A percentile compares a stretch with the other conserved stretches of the same genome.
These are phyloP conservation scores for Lichtheimia hyalospora DNA, from an alignment of 371 early-diverging fungal genomes.

Conservation along the genomic window DNA sequence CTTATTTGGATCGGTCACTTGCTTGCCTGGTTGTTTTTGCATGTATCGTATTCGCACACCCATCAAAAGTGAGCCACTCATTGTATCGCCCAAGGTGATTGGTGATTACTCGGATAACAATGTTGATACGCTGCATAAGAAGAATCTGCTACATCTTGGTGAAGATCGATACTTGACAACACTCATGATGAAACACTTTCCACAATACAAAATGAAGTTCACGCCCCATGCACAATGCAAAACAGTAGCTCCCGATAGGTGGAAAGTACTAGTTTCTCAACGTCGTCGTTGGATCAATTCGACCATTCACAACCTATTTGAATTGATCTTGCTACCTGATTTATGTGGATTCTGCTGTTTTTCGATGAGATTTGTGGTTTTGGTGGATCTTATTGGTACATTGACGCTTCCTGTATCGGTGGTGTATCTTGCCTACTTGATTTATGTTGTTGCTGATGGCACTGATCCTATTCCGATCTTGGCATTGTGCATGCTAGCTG, in stretches of 20 bases:
- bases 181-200: conserved; percentile 97
- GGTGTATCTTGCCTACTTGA: conserved; percentile 77
- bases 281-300: conserved; percentile 98
- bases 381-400: conserved; percentile 92
- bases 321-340: conserved; percentile 80
- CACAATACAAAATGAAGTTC: conserved; percentile 97
- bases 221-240: conserved; percentile 94
- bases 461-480: conserved; percentile 55
- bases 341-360: conserved; percentile 97
- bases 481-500: conserved; percentile 60
- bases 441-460: conserved; percentile 60
- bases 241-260: conserved; percentile 97
- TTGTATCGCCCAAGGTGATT: conserved; percentile 90
- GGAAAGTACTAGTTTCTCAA: conserved; percentile 87
- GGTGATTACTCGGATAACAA: conserved; percentile 94
- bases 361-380: conserved; percentile 94
- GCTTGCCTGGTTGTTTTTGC: conserved; percentile 96
- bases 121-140: conserved; percentile 98
- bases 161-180: conserved; percentile 99
- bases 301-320: conserved; percentile 96
- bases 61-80: conserved; percentile 83
- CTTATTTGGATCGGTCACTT: conserved; percentile 97
- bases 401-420: conserved; percentile 93
- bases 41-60: conserved; percentile 92
- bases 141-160: conserved; percentile 97